Evolutionary conservation across 148 eudicot species (phyloP), one percentile per base, ranked within the genome.

Genomic region (Dysphania ambrosioides): DNA sequence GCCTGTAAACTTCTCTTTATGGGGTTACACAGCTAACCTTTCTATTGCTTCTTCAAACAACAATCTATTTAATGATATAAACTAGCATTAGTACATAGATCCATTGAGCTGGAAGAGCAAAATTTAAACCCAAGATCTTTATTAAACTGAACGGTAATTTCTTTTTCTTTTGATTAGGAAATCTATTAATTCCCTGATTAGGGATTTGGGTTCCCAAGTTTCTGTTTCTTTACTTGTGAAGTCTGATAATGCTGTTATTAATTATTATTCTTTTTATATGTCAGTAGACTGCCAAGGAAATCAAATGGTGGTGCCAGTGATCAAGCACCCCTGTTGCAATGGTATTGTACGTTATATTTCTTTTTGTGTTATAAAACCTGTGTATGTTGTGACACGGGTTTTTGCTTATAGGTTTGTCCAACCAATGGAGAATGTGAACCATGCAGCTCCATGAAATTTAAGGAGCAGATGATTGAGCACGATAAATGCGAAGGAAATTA

Each of bases 211-310:
- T 12, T 51, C 15, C n/a, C 1, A 35, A 36, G 35, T 55, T 53
- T 23, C 19, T 61, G 59, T 11, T 12, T 72, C 49, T 34, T 27
- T 42, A 40, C 49, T 62, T 42, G 4, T 40, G 4, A 31, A 27
- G 47, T 77, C 38, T 79, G 74, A 57, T 70, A 80, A 19, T 47
- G 60, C 44, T 64, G 59, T 36, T 73, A 41, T 36, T 73, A 41
- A 41, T 38, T 32, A 31, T 15, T 47, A 31, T 15, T 47, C 63
- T 49, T 30, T 23, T 23, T 21, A 23, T 75, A 78, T 73, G 74
- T 24, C 78, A 88, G 89, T 72, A 60, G 31, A 40, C 44, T 79
- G 30, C 78, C 68, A 66, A 82, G 40, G 38, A 61, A 41, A 58
- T 68, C 76, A 30, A 75, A 60, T 23, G 69, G 53, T 72, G 71